These are phyloP conservation scores for Paradendryphiella salina DNA, from an alignment of 2,329 filamentous ascomycete genomes.

Conservation along the genomic window DNA sequence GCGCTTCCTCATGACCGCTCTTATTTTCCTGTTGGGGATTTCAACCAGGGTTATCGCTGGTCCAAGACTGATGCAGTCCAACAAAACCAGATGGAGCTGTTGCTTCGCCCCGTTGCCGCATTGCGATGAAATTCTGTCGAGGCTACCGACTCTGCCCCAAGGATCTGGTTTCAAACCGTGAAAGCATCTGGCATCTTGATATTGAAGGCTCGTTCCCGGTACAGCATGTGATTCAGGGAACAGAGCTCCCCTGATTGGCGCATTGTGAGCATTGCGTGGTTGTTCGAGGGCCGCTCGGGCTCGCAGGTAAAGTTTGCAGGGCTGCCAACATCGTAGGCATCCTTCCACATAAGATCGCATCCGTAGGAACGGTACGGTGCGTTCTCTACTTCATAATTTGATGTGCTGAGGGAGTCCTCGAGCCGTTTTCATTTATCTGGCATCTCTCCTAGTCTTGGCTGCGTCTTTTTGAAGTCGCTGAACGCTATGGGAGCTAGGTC, in stretches of 20 bases:
- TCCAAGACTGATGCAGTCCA: slow-evolving; percentile 77
- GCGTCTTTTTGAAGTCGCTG: slow-evolving; percentile 52
- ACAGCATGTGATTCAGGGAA: slow-evolving; percentile 77
- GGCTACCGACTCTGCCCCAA: slow-evolving; percentile 58
- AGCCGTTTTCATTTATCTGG: slow-evolving; percentile 65
- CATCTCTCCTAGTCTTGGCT: slow-evolving; percentile 72
- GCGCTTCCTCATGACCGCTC: slow-evolving; percentile 50
- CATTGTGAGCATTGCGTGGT: slow-evolving; percentile 48
- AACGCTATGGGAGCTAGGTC: slow-evolving; percentile 54
- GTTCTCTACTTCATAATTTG: slow-evolving; percentile 35
- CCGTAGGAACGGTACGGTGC: slow-evolving; percentile 63
- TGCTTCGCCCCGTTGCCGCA: slow-evolving; percentile 62
- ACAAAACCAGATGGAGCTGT: slow-evolving; percentile 70
- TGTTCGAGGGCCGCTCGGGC: slow-evolving; percentile 63
- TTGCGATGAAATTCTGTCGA: slow-evolving; percentile 39
- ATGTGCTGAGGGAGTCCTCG: slow-evolving; percentile 67
- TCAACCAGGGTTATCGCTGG: slow-evolving; percentile 70
- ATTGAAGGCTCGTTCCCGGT: slow-evolving; percentile 54
- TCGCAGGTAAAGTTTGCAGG: slow-evolving; percentile 69
- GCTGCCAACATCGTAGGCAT: slow-evolving; percentile 64
- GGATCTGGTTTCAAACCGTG: slow-evolving; percentile 66
- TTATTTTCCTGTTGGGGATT: slow-evolving; percentile 61
- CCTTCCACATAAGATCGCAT: slow-evolving; percentile 71
- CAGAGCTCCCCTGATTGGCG: slow-evolving; percentile 63
- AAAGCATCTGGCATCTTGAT: slow-evolving; percentile 46